Evolutionary conservation across 495 filamentous ascomycete genomes (phyloP).

Genomic region (Penicillium ucsense): DNA sequence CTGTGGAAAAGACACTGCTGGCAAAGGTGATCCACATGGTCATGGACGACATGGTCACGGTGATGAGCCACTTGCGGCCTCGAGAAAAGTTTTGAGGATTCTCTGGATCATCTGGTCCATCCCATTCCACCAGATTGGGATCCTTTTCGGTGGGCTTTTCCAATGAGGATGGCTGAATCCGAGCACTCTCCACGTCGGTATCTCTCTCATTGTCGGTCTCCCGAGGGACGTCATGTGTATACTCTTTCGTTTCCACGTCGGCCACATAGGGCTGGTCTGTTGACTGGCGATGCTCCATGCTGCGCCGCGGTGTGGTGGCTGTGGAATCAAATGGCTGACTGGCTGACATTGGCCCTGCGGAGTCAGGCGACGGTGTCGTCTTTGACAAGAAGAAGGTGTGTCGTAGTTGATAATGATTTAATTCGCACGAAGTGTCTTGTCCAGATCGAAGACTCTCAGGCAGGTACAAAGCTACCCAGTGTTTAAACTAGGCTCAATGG

Average conservation of each 20-base stretch:
- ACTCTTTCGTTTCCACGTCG: neutral
- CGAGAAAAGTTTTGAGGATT: conserved; percentile 62
- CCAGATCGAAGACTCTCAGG: too few relatives aligned
- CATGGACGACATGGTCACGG: conserved; percentile 48
- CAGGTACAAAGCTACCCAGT: too few relatives aligned
- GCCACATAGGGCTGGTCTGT: neutral
- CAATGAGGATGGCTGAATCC: neutral
- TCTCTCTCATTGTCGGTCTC: conserved; percentile 1
- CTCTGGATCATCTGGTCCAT: conserved; percentile 49
- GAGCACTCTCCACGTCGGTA: conserved; percentile 14
- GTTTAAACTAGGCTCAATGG: too few relatives aligned
- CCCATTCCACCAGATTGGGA: conserved; percentile 35
- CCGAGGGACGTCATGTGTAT: neutral
- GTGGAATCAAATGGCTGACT: conserved; percentile 11
- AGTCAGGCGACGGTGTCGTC: too few relatives aligned
- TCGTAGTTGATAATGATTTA: too few relatives aligned
- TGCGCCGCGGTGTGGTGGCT: conserved; percentile 14
- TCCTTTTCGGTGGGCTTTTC: conserved; percentile 20
- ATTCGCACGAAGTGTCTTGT: too few relatives aligned
- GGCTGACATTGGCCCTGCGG: neutral
- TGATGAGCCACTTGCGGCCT: conserved; percentile 59
- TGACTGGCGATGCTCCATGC: conserved; percentile 10
- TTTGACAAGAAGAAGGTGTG: too few relatives aligned
- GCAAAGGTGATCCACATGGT: conserved; percentile 53
- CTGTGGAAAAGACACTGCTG: conserved; percentile 49